Evolutionary conservation across 371 early-diverging fungal species (phyloP).

Genomic region (Lichtheimia ornata): DNA sequence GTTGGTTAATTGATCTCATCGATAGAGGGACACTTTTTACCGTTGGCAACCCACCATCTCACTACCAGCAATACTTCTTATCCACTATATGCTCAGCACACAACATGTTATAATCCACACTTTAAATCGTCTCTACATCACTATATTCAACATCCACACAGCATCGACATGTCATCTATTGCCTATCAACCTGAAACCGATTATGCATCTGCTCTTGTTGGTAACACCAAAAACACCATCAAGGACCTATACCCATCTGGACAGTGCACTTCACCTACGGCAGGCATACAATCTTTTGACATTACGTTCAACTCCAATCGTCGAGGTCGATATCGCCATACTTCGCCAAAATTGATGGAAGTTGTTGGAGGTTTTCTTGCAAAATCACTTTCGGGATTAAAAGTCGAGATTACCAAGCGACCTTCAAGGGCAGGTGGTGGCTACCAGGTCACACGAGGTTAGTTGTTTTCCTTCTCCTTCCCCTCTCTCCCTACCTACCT

Average conservation of each 20-base stretch:
- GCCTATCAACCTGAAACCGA: conserved; percentile 30
- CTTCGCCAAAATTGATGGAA: conserved; percentile 31
- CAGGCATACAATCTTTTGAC: conserved; percentile 15
- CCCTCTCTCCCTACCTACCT: not conserved
- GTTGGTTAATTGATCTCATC: not conserved
- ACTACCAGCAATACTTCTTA: not conserved
- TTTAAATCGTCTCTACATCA: not conserved
- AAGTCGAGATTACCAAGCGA: conserved; percentile 38
- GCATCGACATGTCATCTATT: conserved; percentile 31
- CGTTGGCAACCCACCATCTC: conserved; percentile 29
- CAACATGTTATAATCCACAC: conserved; percentile 6
- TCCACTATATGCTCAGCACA: not conserved
- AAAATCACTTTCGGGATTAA: conserved; percentile 49
- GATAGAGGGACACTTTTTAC: conserved; percentile 78
- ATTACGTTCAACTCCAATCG: conserved; percentile 29
- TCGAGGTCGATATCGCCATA: conserved; percentile 6
- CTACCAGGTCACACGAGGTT: conserved; percentile 51
- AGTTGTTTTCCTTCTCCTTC: conserved; percentile 25
- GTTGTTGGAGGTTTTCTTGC: conserved; percentile 49
- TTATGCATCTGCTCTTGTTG: conserved; percentile 35
- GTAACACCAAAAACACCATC: conserved; percentile 8
- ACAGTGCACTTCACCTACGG: conserved; percentile 28
- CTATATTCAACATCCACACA: conserved; percentile 17
- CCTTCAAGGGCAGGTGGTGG: conserved; percentile 33
- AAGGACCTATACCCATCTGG: conserved; percentile 22